Conservation (phyloP, 306 rosid species). For the Medicago arabica region DNA sequence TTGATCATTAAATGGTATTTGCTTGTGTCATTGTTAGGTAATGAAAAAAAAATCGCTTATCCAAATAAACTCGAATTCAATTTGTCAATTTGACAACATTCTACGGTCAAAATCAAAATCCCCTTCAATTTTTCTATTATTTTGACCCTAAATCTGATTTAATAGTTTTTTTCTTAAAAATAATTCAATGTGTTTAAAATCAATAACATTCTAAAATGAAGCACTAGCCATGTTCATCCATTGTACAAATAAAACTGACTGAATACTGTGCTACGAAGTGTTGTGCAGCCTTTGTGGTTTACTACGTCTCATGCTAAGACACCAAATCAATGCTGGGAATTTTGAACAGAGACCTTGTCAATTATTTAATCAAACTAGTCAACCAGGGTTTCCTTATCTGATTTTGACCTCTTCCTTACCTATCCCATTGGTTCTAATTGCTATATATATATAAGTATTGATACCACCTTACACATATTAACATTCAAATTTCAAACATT, state of each 20-base stretch:
- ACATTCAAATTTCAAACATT: neutral
- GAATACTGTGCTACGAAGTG: neutral
- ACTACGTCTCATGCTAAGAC: constrained; percentile 42
- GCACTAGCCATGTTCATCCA: neutral
- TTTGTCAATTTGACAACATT: too few species aligned
- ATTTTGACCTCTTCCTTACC: constrained; percentile 43
- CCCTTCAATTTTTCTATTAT: too few species aligned
- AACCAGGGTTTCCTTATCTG: constrained; percentile 39
- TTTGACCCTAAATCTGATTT: too few species aligned
- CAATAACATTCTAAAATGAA: neutral
- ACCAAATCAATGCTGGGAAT: constrained; percentile 27
- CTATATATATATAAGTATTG: constrained; percentile 12
- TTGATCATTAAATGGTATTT: too few species aligned
- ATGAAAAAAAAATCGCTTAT: too few species aligned
- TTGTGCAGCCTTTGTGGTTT: constrained; percentile 3
- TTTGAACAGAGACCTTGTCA: constrained; percentile 46
- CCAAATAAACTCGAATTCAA: too few species aligned
- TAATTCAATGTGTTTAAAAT: too few species aligned
- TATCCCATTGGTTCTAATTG: neutral
- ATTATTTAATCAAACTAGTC: constrained; percentile 32
- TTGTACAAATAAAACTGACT: constrained; percentile 16
- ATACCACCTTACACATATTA: neutral
- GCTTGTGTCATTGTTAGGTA: too few species aligned
- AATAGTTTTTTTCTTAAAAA: too few species aligned
- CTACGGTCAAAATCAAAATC: too few species aligned